Evolutionary conservation across 495 filamentous ascomycete species (phyloP), one percentile per base, ranked within the genome.

Genomic region (Annulohypoxylon nitens): DNA sequence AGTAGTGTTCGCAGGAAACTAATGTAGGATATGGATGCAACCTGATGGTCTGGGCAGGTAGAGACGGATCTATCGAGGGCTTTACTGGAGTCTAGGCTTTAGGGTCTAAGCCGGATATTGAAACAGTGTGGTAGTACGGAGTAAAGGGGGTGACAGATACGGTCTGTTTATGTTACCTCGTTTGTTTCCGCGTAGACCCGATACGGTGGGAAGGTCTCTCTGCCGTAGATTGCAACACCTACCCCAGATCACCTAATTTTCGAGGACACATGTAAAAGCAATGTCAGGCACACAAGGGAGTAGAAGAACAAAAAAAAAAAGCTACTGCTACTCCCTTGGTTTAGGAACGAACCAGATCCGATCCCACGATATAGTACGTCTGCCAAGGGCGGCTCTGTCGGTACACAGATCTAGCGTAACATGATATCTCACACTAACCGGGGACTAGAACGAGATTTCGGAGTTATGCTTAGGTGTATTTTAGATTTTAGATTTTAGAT

Each of bases 341-440:
- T 55, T 61, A 61, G 26, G 9, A 36, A 18, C 53, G 7, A 23
- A 26, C 41, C 30, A 16, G 5, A 58, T 25, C 9, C 14, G n/a
- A 53, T 58, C 48, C n/a, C 59, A 54, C 8, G 20, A 23, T 4
- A 30, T 33, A 64, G 61, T 69, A 59, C 60, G 61, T 69, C 23
- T 55, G 71, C 71, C 71, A 74, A 74, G 71, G 12, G 67, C 66
- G 71, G 71, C 71, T 74, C 67, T 41, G 61, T 12, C 61, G 34
- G 39, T 57, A 67, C 9, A 30, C 20, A 70, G 66, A 74, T 74
- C 55, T 70, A 74, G 71, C 30, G 67, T 67, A 65, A 64, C 66
- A 34, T 69, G 47, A 47, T 61, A 68, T 69, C 61, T 60, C 25
- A 39, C 41, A 39, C 34, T 25, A 68, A n/a, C 45, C 45, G 51